Conservation (phyloP, 2,329 filamentous ascomycete genomes). For the Fusarium decemcellulare region DNA sequence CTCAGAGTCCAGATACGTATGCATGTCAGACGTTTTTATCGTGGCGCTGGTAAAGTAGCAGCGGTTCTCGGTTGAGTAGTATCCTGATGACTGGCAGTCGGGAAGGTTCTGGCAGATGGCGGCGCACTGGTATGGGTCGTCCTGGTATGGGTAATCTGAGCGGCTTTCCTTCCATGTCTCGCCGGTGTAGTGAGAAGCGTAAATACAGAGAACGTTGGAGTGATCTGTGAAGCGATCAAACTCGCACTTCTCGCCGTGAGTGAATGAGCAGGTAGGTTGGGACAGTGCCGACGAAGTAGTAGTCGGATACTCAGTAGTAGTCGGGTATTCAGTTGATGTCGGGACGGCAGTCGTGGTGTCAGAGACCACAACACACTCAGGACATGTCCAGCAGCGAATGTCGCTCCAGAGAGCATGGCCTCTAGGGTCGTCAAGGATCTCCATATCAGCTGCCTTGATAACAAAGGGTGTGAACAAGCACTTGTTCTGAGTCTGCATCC, state of each 20-base stretch:
- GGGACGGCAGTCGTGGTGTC: too few relatives aligned
- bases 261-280: slow-evolving; percentile 5
- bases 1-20: neutral
- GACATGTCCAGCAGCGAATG: too few relatives aligned
- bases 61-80: slow-evolving; percentile 19
- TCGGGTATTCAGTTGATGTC: neutral
- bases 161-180: slow-evolving; percentile 10
- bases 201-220: slow-evolving; percentile 14
- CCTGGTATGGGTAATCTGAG: slow-evolving; percentile 16
- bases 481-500: too few relatives aligned
- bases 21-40: slow-evolving; percentile 7
- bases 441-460: too few relatives aligned
- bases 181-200: slow-evolving; percentile 3
- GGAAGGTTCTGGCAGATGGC: slow-evolving; percentile 19
- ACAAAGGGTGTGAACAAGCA: too few relatives aligned
- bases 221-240: slow-evolving; percentile 18
- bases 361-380: too few relatives aligned
- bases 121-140: slow-evolving; percentile 15
- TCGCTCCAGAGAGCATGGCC: too few relatives aligned
- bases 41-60: slow-evolving; percentile 18
- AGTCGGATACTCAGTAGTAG: neutral
- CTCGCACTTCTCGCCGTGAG: slow-evolving; percentile 16
- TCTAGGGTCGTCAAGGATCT: too few relatives aligned
- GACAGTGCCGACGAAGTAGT: neutral
- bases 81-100: slow-evolving; percentile 12